Conservation (phyloP, 352 stramenopile species). For the Globisporangium orthogonon region DNA sequence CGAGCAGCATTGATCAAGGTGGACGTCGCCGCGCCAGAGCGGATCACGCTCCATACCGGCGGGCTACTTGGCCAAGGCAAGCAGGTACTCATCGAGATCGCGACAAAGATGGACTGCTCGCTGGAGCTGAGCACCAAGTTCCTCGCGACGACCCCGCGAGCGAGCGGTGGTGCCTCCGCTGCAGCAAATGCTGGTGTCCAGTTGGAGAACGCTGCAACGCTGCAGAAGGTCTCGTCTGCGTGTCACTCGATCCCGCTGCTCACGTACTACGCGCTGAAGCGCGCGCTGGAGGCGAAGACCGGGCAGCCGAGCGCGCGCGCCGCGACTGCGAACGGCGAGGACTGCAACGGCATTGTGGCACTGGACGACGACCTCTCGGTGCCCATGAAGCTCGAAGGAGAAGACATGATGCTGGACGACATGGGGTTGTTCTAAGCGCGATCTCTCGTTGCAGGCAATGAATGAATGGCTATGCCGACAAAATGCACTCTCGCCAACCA, state of each 20-base stretch:
- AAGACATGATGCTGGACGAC: conserved; percentile 80
- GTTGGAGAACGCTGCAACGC: conserved; percentile 31
- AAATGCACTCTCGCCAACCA: not conserved
- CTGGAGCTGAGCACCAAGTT: conserved; percentile 63
- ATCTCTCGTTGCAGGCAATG: not conserved
- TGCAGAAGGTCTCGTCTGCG: conserved; percentile 38
- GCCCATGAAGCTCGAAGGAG: conserved; percentile 79
- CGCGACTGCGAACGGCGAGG: conserved; percentile 28
- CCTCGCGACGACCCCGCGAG: conserved; percentile 22
- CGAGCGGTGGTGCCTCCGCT: conserved; percentile 11
- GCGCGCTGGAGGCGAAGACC: conserved; percentile 36
- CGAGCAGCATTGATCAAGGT: conserved; percentile 66
- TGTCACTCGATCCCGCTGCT: conserved; percentile 80
- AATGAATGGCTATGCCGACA: not conserved
- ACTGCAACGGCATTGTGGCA: conserved; percentile 72
- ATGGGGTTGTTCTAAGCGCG: conserved; percentile 79
- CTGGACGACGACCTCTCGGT: conserved; percentile 66
- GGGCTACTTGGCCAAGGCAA: conserved; percentile 45
- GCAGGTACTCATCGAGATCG: conserved; percentile 67
- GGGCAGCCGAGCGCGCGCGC: conserved; percentile 17
- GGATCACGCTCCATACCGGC: conserved; percentile 75
- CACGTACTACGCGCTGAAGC: conserved; percentile 71
- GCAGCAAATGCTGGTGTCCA: conserved; percentile 3
- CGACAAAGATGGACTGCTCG: conserved; percentile 51
- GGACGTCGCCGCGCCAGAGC: conserved; percentile 67